A percentile compares a stretch with the other conserved stretches of the same genome.
phyloP scores from a whole-genome alignment of 2,329 filamentous ascomycete genomes.

The Torrubiella hemipterigena region DNA sequence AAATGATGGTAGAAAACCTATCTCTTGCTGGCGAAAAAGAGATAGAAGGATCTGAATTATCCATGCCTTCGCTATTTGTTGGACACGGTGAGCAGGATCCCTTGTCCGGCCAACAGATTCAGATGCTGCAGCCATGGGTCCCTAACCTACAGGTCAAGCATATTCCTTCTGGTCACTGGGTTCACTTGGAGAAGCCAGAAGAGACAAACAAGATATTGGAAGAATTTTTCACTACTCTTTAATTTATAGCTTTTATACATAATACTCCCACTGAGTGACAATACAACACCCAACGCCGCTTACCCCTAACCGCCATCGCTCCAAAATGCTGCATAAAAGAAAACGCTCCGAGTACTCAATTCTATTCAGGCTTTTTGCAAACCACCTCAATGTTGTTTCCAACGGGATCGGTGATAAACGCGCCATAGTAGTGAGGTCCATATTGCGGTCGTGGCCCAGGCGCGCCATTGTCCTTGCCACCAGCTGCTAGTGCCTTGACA shows the following conservation, averaged over 20 bases:
- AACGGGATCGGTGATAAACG: constrained; percentile 30
- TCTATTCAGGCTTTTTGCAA: too few relatives aligned
- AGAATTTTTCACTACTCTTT: constrained; percentile 6
- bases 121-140: constrained; percentile 15
- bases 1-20: constrained; percentile 17
- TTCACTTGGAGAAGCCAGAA: constrained; percentile 15
- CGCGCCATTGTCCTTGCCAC: constrained; percentile 28
- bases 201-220: constrained; percentile 13
- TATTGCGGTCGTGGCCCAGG: constrained; percentile 28
- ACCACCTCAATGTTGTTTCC: constrained; percentile 35
- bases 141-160: constrained; percentile 22
- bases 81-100: constrained; percentile 8
- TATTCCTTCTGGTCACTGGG: constrained; percentile 20
- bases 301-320: too few relatives aligned
- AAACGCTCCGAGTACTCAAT: too few relatives aligned
- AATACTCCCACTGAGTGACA: too few relatives aligned
- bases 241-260: too few relatives aligned
- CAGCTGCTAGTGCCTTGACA: constrained; percentile 20
- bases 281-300: too few relatives aligned
- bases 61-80: constrained; percentile 13
- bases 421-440: constrained; percentile 28
- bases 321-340: too few relatives aligned
- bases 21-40: constrained; percentile 14
- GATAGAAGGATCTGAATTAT: constrained; percentile 8
- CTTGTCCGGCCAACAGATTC: constrained; percentile 10